phyloP scores from a whole-genome alignment of 2,329 filamentous ascomycete genomes.

The Rasamsonia emersonii region DNA sequence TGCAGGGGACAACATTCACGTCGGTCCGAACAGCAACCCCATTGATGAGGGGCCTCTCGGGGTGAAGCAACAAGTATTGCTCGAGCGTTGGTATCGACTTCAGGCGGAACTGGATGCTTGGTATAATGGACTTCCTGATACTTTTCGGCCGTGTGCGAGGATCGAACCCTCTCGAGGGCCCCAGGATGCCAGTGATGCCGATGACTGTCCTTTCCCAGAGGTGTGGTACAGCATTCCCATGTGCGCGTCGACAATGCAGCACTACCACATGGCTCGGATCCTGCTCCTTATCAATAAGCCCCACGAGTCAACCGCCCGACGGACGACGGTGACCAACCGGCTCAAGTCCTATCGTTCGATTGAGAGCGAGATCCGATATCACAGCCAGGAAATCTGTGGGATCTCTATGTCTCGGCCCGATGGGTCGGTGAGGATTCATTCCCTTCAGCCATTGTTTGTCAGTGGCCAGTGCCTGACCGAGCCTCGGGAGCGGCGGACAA shows the following conservation, averaged over 20 bases:
- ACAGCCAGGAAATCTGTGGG: slow-evolving; percentile 54
- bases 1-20: slow-evolving; percentile 43
- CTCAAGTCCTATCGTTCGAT: slow-evolving; percentile 52
- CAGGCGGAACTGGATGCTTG: slow-evolving; percentile 51
- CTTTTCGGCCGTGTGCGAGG: slow-evolving; percentile 49
- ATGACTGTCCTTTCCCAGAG: slow-evolving; percentile 40
- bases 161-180: slow-evolving; percentile 29
- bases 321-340: slow-evolving; percentile 45
- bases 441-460: slow-evolving; percentile 54
- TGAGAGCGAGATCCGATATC: slow-evolving; percentile 46
- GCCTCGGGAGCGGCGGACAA: slow-evolving; percentile 44
- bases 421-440: slow-evolving; percentile 51
- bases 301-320: slow-evolving; percentile 35
- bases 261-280: slow-evolving; percentile 37
- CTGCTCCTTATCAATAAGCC: slow-evolving; percentile 36
- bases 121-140: slow-evolving; percentile 51
- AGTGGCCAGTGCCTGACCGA: slow-evolving; percentile 53
- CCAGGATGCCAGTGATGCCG: slow-evolving; percentile 16
- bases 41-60: slow-evolving; percentile 20
- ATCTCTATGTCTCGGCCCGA: slow-evolving; percentile 52
- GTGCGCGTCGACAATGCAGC: slow-evolving; percentile 53
- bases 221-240: slow-evolving; percentile 59
- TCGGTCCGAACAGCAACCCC: slow-evolving; percentile 14
- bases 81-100: slow-evolving; percentile 44
- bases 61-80: slow-evolving; percentile 32